Percentiles rank a stretch among this genome's conserved stretches.
These are phyloP conservation scores for Solanum pennellii DNA, from an alignment of 257 asterid species.

Conservation along the genomic window DNA sequence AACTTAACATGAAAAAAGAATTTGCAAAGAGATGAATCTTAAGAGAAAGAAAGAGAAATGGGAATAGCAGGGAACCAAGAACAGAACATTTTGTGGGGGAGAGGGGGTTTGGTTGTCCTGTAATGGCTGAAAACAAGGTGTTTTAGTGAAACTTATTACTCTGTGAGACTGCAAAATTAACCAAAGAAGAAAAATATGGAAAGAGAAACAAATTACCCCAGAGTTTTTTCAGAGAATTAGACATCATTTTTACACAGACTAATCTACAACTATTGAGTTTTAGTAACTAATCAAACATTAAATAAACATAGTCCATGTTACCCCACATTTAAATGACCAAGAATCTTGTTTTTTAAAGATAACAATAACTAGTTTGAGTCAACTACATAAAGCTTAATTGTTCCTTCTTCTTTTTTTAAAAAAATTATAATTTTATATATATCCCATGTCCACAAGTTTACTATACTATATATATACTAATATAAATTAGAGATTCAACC, in stretches of 20 bases:
- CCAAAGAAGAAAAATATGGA: background rate
- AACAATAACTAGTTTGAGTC: background rate
- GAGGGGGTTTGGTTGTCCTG: constrained; percentile 25
- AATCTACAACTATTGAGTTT: background rate
- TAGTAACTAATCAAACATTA: background rate
- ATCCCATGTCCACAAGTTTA: background rate
- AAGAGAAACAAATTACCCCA: constrained; percentile 7
- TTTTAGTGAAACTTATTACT: background rate
- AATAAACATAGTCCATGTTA: background rate
- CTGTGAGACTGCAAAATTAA: background rate
- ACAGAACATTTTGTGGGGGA: constrained; percentile 18
- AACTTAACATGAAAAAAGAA: background rate
- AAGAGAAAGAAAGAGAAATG: background rate
- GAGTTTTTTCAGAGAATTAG: constrained; percentile 33
- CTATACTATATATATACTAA: background rate
- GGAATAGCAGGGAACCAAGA: constrained; percentile 1
- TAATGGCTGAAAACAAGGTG: background rate
- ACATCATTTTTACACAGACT: constrained; percentile 4
- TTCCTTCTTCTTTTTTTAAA: background rate
- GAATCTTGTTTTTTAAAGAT: background rate
- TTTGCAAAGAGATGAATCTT: background rate
- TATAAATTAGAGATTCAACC: background rate
- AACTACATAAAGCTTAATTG: background rate
- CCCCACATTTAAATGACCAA: background rate
- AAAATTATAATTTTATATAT: background rate